Evolutionary conservation across 495 filamentous ascomycete species (phyloP), one percentile per base, ranked within the genome.

Genomic region (Letharia lupina): DNA sequence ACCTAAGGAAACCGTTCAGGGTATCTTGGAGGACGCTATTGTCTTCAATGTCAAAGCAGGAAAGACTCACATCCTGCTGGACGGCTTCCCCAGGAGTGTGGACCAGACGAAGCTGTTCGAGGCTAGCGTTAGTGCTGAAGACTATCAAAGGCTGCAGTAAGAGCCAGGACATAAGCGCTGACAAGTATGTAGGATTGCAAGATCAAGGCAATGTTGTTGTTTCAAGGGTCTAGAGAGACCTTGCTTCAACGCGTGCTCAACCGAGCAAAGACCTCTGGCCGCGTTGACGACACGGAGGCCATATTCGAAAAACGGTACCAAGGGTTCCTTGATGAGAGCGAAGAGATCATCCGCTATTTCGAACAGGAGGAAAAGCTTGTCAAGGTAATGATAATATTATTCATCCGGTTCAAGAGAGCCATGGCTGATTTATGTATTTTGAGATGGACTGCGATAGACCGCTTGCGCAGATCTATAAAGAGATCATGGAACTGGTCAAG

Each of bases 21-120:
- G 18, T 5, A 41, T 65, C 23, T 41, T 70, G 33, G 28, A 60
- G 37, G 28, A 8, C 6, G 2, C 69, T 28, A 65, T 78, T n/a
- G 31, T 65, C 18, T 18, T 64, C 18, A 68, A 68, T 60, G 70
- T 75, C 28, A 60, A 60, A 61, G 9, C 58, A 16, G 28, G 64
- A 31, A 33, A 59, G 18, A n/a, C 40, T 37, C 10, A 23, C 23
- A 75, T 70, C 58, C 60, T 78, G 13, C 35, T 79, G 44, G 77
- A 79, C 66, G 77, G 76, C 35, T 79, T 79, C 33, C 77, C 77
- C 2, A 69, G 77, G 7, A 71, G 71, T 61, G 64, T 73, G 23
- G 75, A 75, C 28, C 75, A 75, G 47, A 65, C 69, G 13, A 33
- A 47, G 7, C 68, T 45, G 20, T 78, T 79, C 28, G 73, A 76